Base-by-base conservation (phyloP, 495 filamentous ascomycete species). In the Xylaria telfairii region DNA sequence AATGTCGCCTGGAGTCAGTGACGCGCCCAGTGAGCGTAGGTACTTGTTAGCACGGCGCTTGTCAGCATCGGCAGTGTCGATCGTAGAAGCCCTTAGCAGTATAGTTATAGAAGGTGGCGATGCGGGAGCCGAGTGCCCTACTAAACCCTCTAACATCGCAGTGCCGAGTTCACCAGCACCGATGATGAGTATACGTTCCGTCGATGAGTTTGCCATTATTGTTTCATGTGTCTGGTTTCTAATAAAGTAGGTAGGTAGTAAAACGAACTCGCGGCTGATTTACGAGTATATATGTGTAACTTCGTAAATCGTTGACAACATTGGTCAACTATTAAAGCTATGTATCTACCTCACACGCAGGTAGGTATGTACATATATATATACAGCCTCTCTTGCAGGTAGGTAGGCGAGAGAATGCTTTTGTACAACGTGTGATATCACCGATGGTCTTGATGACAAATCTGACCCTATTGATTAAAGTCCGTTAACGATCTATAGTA, bases 91-190 rank as follows among this genome's bases (percentile, higher is more conserved):
- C 19, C 89, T 87, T 41, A 90, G 80, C 41, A 89, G 80, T 70
- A 89, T 74, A 32, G 86, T 76, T 63, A 90, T 76, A 19, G 72
- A 65, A 32, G 75, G 21, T 10, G 32, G n/a, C 7, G 56, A 37
- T 37, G 56, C 53, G 72, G 68, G 76, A 59, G 75, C 54, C 13
- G 83, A 82, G 69, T 87, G 84, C 6, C 62, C 9, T 62, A 78
- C 69, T 26, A 92, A 80, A 62, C 83, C 77, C 28, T 77, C 74
- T 13, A 91, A 76, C 67, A 91, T 81, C 13, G 88, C 77, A 13
- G 79, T 77, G 62, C 89, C 90, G 37, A 91, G 84, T 74, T 91
- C 89, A 64, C 89, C 89, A 47, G 85, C 85, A 65, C 89, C 89
- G 72, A 92, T 80, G 44, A 91, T 77, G 69, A 91, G 87, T 73